A percentile compares a stretch with the other conserved stretches of the same genome.
Conservation (phyloP, 345 rosid genomes). For the Zanthoxylum bungeanum region DNA sequence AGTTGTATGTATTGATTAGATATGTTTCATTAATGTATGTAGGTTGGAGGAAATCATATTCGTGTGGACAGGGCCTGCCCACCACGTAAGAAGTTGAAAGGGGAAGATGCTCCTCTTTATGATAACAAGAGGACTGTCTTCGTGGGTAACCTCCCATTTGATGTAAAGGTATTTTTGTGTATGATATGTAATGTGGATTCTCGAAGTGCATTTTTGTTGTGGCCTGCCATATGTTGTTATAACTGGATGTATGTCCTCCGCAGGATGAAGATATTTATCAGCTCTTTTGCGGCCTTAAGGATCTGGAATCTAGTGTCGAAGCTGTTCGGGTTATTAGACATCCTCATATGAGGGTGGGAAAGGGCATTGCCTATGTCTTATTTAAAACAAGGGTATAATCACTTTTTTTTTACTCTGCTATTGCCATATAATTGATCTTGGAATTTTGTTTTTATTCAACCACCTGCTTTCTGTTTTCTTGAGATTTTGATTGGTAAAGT, state of each 20-base stretch:
- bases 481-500: background rate
- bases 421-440: background rate
- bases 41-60: conserved; percentile 88
- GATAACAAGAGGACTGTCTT: conserved; percentile 85
- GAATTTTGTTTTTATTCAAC: background rate
- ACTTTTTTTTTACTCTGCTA: background rate
- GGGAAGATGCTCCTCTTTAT: conserved; percentile 50
- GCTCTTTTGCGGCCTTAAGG: conserved; percentile 57
- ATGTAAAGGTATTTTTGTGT: conserved; percentile 65
- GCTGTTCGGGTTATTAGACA: conserved; percentile 90
- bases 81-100: conserved; percentile 87
- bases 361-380: conserved; percentile 93
- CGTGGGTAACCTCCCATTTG: conserved; percentile 93
- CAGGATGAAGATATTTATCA: conserved; percentile 96
- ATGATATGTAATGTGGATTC: background rate
- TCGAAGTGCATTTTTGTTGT: background rate
- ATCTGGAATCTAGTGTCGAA: conserved; percentile 64
- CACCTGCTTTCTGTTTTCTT: background rate
- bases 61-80: conserved; percentile 98
- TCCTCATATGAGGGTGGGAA: conserved; percentile 78
- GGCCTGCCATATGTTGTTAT: background rate
- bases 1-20: conserved; percentile 1
- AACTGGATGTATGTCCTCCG: conserved; percentile 1
- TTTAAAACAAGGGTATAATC: conserved; percentile 75
- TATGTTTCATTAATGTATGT: conserved; percentile 10